These are phyloP conservation scores for Pythium angustatum DNA, from an alignment of 352 stramenopile species.

Conservation along the genomic window DNA sequence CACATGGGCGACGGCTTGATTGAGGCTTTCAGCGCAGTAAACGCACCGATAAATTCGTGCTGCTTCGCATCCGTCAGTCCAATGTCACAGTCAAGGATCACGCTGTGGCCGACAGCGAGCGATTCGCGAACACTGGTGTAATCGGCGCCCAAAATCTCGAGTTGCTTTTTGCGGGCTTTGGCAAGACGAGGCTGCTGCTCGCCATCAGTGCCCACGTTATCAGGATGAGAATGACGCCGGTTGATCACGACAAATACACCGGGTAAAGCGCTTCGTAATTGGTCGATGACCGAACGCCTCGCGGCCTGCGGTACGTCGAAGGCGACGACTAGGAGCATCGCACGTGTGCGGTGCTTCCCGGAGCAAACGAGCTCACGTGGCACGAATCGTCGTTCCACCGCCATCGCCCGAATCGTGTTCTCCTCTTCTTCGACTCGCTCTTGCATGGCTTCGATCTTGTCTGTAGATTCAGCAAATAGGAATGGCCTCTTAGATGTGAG, in stretches of 20 bases:
- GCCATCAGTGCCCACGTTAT: neutral
- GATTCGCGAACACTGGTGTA: conserved; percentile 28
- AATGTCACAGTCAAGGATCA: conserved; percentile 81
- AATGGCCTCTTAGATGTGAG: conserved; percentile 30
- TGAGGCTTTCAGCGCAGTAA: conserved; percentile 64
- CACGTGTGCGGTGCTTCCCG: conserved; percentile 43
- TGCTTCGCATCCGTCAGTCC: conserved; percentile 62
- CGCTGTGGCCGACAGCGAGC: conserved; percentile 49
- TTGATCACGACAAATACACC: conserved; percentile 77
- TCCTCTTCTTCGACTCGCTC: conserved; percentile 41
- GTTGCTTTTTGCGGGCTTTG: conserved; percentile 19
- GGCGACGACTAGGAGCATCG: conserved; percentile 66
- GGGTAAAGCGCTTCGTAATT: conserved; percentile 50
- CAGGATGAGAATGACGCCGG: conserved; percentile 10
- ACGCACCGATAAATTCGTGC: conserved; percentile 56
- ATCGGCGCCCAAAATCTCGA: conserved; percentile 30
- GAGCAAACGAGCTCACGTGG: conserved; percentile 42
- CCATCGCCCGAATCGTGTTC: conserved; percentile 33
- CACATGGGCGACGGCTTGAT: conserved; percentile 64
- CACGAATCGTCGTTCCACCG: conserved; percentile 61
- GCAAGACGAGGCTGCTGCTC: neutral
- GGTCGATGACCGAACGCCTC: conserved; percentile 38
- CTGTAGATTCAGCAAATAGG: conserved; percentile 37
- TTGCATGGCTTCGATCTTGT: conserved; percentile 40
- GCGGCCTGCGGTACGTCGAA: conserved; percentile 61